A percentile compares a stretch with the other conserved stretches of the same genome.
phyloP scores from a whole-genome alignment of 2,329 filamentous ascomycete genomes.

The Apiospora hydei region DNA sequence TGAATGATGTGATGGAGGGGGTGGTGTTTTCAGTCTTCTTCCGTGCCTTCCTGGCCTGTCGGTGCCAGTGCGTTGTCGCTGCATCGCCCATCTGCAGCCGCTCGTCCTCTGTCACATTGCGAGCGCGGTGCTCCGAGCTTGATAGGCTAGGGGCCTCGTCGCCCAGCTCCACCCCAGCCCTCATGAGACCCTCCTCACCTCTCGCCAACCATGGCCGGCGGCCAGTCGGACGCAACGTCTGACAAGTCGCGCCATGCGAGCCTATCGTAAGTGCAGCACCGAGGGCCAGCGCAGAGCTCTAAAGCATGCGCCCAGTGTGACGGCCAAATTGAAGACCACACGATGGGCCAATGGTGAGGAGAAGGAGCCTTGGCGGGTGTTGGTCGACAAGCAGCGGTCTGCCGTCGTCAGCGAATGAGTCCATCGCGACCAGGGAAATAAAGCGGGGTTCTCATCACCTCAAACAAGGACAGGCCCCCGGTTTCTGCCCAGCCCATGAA shows the following conservation, averaged over 20 bases:
- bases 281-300: conserved; percentile 55
- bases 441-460: conserved; percentile 29
- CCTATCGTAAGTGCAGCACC: conserved; percentile 50
- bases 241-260: conserved; percentile 39
- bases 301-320: conserved; percentile 52
- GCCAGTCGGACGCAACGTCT: conserved; percentile 43
- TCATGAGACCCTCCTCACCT: conserved; percentile 37
- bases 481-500: conserved; percentile 40
- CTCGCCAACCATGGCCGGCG: conserved; percentile 48
- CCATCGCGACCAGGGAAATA: conserved; percentile 29
- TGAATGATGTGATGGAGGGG: background rate
- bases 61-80: conserved; percentile 48
- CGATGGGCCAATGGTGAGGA: conserved; percentile 28
- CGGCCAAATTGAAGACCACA: conserved; percentile 39
- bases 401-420: conserved; percentile 27
- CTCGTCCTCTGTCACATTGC: conserved; percentile 50
- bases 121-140: conserved; percentile 39
- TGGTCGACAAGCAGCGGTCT: conserved; percentile 25
- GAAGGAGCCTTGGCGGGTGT: conserved; percentile 29
- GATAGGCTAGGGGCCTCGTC: conserved; percentile 51
- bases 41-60: conserved; percentile 22
- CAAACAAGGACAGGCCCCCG: conserved; percentile 29
- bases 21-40: background rate
- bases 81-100: conserved; percentile 47
- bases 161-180: conserved; percentile 45